These are phyloP conservation scores for Aspergillus floridensis DNA, from an alignment of 2,329 filamentous ascomycete genomes.

Conservation along the genomic window DNA sequence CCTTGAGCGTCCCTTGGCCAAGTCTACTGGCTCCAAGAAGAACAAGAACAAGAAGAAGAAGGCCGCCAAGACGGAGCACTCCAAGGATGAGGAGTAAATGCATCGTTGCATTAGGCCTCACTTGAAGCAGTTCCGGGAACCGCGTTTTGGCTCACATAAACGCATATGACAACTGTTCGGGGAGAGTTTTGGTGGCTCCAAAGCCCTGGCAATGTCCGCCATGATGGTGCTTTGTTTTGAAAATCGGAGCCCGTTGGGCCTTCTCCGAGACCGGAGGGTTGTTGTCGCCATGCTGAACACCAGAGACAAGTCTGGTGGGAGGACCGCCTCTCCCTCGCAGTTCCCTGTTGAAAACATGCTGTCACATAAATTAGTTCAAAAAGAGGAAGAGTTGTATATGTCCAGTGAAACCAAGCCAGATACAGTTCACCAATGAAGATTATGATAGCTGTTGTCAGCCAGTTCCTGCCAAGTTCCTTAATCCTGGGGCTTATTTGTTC, in stretches of 20 bases:
- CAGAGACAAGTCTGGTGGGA: slow-evolving; percentile 5
- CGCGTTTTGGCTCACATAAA: slow-evolving; percentile 16
- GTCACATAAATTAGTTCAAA: slow-evolving; percentile 6
- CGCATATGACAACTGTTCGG: slow-evolving; percentile 19
- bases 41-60: slow-evolving; percentile 93
- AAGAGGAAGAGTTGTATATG: slow-evolving; percentile 4
- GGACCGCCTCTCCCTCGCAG: background rate
- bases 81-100: slow-evolving; percentile 44
- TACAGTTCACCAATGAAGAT: background rate
- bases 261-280: background rate
- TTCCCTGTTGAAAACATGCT: slow-evolving; percentile 7
- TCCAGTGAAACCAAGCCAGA: background rate
- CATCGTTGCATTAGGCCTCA: slow-evolving; percentile 14
- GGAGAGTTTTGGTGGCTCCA: slow-evolving; percentile 8
- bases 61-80: slow-evolving; percentile 45
- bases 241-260: background rate
- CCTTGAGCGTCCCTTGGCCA: slow-evolving; percentile 76
- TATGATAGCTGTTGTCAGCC: background rate
- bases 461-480: background rate
- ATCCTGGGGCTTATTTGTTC: background rate
- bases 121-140: slow-evolving; percentile 16
- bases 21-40: slow-evolving; percentile 65
- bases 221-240: slow-evolving; percentile 3
- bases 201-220: slow-evolving; percentile 5
- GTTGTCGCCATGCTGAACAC: background rate